Conservation (phyloP, 768 basidiomycete species). For the Tulasnella sp. region DNA sequence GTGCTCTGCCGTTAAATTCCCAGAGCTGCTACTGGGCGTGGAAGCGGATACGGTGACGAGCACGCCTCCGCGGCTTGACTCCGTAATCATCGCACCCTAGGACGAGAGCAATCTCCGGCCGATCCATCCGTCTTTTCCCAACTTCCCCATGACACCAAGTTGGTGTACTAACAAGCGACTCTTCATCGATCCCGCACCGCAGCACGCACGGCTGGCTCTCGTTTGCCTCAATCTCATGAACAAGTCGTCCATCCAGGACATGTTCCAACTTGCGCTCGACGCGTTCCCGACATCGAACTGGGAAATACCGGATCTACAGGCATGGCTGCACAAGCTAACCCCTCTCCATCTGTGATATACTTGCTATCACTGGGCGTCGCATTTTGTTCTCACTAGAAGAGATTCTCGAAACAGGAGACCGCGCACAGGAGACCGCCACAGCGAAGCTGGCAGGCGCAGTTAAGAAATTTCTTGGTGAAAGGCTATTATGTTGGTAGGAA, state of each 20-base stretch:
- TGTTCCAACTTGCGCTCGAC: background rate
- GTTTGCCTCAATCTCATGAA: background rate
- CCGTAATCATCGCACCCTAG: background rate
- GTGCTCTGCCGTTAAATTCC: constrained; percentile 1
- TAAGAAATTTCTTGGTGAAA: background rate
- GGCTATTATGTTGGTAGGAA: constrained; percentile 4
- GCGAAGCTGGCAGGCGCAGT: background rate
- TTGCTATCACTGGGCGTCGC: background rate
- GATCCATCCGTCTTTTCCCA: constrained; percentile 12
- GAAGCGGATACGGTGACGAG: background rate
- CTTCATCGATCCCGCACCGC: background rate
- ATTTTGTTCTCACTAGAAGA: background rate
- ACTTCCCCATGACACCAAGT: constrained; percentile 6
- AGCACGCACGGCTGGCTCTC: background rate
- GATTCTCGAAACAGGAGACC: background rate
- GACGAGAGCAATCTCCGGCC: background rate
- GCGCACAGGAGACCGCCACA: no score
- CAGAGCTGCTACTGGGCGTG: background rate
- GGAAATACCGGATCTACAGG: background rate
- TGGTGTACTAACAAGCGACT: background rate
- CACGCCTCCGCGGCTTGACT: background rate
- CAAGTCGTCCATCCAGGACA: background rate
- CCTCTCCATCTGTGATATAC: background rate
- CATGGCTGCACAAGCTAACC: background rate
- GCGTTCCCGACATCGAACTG: background rate